Conservation (phyloP, 768 basidiomycete species). For the Amanita pseudoporphyria region DNA sequence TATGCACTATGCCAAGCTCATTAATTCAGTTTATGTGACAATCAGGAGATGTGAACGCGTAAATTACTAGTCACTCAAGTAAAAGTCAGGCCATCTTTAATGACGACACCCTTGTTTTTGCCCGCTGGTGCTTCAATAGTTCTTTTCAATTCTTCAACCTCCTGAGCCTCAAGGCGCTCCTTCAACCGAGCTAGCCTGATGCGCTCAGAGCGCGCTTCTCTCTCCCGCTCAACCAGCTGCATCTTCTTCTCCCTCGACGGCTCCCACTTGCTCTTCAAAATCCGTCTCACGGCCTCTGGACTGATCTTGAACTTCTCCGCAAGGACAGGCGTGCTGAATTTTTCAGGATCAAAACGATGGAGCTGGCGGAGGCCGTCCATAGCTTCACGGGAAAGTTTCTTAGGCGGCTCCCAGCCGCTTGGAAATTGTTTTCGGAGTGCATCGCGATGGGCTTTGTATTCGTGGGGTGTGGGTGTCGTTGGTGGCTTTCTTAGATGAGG, state of each 20-base stretch:
- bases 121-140: neutral
- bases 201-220: constrained; percentile 30
- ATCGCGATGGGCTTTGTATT: constrained; percentile 41
- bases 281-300: constrained; percentile 72
- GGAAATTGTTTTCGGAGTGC: constrained; percentile 47
- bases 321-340: constrained; percentile 58
- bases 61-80: neutral
- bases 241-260: constrained; percentile 45
- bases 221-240: constrained; percentile 41
- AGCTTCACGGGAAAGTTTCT: constrained; percentile 72
- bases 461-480: constrained; percentile 33
- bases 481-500: constrained; percentile 29
- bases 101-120: constrained; percentile 13
- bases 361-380: constrained; percentile 74
- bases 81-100: constrained; percentile 32
- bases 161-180: constrained; percentile 31
- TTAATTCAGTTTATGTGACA: neutral
- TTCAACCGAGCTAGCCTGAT: constrained; percentile 28
- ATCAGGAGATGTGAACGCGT: neutral
- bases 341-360: constrained; percentile 50
- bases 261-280: constrained; percentile 68
- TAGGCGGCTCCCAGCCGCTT: constrained; percentile 68
- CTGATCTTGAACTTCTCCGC: constrained; percentile 71
- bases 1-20: neutral
- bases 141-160: constrained; percentile 18